phyloP scores from a whole-genome alignment of 1,139 yeast species.

The Geotrichum citri-aurantii region DNA sequence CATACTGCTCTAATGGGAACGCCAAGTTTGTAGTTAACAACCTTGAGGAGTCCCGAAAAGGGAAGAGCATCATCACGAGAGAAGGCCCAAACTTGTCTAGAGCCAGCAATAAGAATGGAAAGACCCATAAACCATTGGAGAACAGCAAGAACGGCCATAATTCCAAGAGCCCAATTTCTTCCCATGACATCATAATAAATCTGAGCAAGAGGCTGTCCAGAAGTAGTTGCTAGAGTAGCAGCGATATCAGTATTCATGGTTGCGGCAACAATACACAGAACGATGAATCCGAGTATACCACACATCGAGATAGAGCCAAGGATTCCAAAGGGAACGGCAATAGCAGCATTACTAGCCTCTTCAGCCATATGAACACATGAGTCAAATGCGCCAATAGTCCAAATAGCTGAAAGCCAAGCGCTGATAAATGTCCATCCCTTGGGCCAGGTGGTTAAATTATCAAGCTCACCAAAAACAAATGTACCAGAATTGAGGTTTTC shows the following conservation, averaged over 20 bases:
- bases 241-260: constrained; percentile 50
- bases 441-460: constrained; percentile 56
- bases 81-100: constrained; percentile 80
- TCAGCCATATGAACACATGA: constrained; percentile 66
- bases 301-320: constrained; percentile 51
- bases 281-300: constrained; percentile 55
- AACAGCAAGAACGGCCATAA: constrained; percentile 30
- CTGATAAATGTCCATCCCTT: constrained; percentile 59
- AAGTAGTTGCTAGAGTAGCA: constrained; percentile 34
- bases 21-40: constrained; percentile 46
- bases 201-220: constrained; percentile 47
- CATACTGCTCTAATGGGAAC: constrained; percentile 59
- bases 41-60: constrained; percentile 46
- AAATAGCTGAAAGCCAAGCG: constrained; percentile 56
- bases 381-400: constrained; percentile 50
- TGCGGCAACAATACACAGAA: constrained; percentile 50
- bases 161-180: constrained; percentile 54
- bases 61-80: constrained; percentile 90
- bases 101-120: constrained; percentile 68
- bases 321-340: constrained; percentile 63
- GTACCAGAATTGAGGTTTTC: constrained; percentile 34
- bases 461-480: constrained; percentile 52
- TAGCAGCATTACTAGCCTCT: constrained; percentile 61
- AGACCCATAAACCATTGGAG: constrained; percentile 56
- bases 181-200: constrained; percentile 61